Conservation (phyloP, 148 eudicot genomes). For the Rhododendron ovatum region DNA sequence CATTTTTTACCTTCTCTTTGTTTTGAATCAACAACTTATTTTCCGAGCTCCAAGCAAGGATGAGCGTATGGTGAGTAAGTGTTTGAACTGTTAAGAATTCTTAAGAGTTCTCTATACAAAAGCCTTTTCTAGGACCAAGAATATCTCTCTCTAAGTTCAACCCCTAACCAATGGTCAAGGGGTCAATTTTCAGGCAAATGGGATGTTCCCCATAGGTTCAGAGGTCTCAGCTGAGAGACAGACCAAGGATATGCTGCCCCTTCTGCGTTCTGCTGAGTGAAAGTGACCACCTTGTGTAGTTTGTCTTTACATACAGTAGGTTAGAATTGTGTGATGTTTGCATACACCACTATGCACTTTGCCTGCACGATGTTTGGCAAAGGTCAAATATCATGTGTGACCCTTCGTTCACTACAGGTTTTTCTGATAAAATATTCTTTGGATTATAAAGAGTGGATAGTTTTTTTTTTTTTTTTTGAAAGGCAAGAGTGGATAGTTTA, state of each 20-base stretch:
- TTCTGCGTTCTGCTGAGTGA: not conserved
- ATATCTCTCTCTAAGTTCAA: not conserved
- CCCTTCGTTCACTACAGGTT: not conserved
- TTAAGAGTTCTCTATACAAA: not conserved
- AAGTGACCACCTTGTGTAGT: not conserved
- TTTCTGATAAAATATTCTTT: not conserved
- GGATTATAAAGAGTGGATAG: not conserved
- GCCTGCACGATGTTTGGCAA: not conserved
- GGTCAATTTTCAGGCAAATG: not conserved
- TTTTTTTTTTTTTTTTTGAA: too few relatives aligned
- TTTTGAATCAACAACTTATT: not conserved
- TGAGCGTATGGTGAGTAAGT: not conserved
- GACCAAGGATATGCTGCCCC: not conserved
- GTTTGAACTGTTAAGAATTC: not conserved
- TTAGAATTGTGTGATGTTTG: not conserved
- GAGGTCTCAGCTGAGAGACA: not conserved
- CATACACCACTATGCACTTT: not conserved
- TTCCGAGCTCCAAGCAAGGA: not conserved
- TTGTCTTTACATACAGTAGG: not conserved
- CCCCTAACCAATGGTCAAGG: not conserved
- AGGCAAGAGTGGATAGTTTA: not conserved
- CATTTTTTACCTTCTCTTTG: not conserved
- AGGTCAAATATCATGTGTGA: not conserved
- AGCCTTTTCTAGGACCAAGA: not conserved
- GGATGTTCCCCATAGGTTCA: not conserved